Evolutionary conservation across 139 green algal species (phyloP).

Genomic region (Micromonas commoda): DNA sequence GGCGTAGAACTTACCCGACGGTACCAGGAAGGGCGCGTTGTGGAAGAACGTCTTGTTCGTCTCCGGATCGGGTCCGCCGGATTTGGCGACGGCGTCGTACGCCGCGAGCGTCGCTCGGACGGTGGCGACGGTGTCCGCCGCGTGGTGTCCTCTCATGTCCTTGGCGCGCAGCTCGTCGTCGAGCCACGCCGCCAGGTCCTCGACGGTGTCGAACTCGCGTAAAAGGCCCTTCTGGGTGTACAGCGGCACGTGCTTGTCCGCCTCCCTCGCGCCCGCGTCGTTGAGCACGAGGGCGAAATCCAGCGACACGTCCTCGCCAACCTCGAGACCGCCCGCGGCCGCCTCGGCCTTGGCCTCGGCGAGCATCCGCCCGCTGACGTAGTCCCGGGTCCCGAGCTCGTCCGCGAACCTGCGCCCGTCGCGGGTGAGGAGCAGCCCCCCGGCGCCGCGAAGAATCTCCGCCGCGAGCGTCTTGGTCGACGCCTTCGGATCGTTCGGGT

Average conservation of each 20-base stretch:
- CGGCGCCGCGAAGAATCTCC: constrained; percentile 39
- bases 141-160: constrained; percentile 13
- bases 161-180: neutral
- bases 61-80: neutral
- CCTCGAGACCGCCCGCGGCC: neutral
- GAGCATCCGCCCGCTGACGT: constrained; percentile 51
- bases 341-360: constrained; percentile 46
- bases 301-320: neutral
- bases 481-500: constrained; percentile 36
- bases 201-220: neutral
- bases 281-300: constrained; percentile 29
- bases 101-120: neutral
- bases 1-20: constrained; percentile 28
- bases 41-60: constrained; percentile 42
- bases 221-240: constrained; percentile 27
- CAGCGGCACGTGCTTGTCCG: constrained; percentile 31
- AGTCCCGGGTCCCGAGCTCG: constrained; percentile 41
- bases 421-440: constrained; percentile 40
- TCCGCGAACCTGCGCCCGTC: constrained; percentile 38
- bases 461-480: constrained; percentile 44
- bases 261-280: constrained; percentile 23
- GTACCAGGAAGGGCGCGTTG: constrained; percentile 25
- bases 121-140: constrained; percentile 5
- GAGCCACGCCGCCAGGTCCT: constrained; percentile 23
- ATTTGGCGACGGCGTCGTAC: constrained; percentile 7